Evolutionary conservation across 192 early-diverging fungal species (phyloP), one percentile per base, ranked within the genome.

Genomic region (Dissophora ornata): DNA sequence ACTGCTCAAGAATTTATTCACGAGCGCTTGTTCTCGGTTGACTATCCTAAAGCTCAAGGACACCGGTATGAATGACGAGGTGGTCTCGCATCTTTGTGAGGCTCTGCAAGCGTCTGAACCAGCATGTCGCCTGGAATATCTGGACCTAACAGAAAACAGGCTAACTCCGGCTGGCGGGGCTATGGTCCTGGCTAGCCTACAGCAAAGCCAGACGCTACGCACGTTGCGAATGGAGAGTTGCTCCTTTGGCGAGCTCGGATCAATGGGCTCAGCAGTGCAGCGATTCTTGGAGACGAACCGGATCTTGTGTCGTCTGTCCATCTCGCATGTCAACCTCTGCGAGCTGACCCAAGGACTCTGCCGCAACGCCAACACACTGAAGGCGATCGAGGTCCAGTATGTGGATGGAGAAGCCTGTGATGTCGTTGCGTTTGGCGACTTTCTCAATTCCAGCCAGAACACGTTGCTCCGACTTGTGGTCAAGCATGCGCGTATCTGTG

Each of bases 261-360:
- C 57, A 11, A 56, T 77, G 44, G 71, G 71, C 22, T 19, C 34
- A n/a, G 57, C 71, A 5, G 46, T 62, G 12, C 63, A 57, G 19
- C 58, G 42, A 30, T 62, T 77, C 29, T 58, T 77, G 2, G 52
- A 49, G 57, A 46, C 32, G 30, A 77, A 67, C 51, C 29, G 45
- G 0, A 47, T 51, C 28, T 40, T 77, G 2, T 16, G 38, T 25
- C 58, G 63, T 22, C 58, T 77, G 7, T 61, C 71, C 1, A 29
- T 67, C 4, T 77, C 71, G 18, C 64, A 77, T 41, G 64, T 67
- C 41, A 67, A 62, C 36, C 71, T 77, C 42, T 24, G 50, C 10
- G 71, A 77, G 18, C 51, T 77, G 34, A 41, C 71, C 18, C 7
- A 32, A 28, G 71, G 71, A 8, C 25, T 77, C 24, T 19, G 8